Evolutionary conservation across 352 stramenopile species (phyloP), one percentile per base, ranked within the genome.

Genomic region (Phytophthora uliginosa): DNA sequence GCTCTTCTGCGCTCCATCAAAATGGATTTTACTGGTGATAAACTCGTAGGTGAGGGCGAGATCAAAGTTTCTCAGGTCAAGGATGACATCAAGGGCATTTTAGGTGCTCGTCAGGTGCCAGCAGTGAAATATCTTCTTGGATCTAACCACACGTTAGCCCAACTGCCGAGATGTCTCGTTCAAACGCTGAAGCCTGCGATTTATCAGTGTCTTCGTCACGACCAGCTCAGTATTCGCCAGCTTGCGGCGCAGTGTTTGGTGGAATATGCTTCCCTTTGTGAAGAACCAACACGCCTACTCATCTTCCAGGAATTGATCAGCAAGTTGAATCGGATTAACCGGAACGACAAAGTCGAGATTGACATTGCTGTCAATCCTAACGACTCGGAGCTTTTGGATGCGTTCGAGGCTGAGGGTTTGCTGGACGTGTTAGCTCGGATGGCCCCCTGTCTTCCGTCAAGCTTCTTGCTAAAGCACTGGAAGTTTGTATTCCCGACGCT

Each of bases 281-380:
- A 92, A 38, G 69, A 84, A 50, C 70, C 81, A 28, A 90, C 76
- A 42, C 76, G 78, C 3, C 28, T 95, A 1, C 33, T 86, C 12
- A 82, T 81, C 15, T 95, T 93, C 45, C 87, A 95, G 48, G 87
- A 93, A 63, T 78, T 90, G 8, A 84, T 92, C 64, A 95, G 84
- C 60, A 95, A 95, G 52, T 64, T 95, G 3, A 92, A 95, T 65
- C 80, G 83, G 2, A 84, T 91, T 28, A 77, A 81, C n/a, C 57
- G 54, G 8, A 74, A 63, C 13, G 50, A 56, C 1, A 74, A 31
- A 17, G n/a, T 13, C 1, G 50, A 64, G 36, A 69, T 15, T 31
- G 38, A 63, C 15, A 63, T 5, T 59, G 22, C 28, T 34, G 33
- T 3, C 7, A 40, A 62, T 51, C 20, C 42, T 2, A 28, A 51